These are phyloP conservation scores for Psilocybe cubensis DNA, from an alignment of 768 basidiomycete genomes.

Conservation along the genomic window DNA sequence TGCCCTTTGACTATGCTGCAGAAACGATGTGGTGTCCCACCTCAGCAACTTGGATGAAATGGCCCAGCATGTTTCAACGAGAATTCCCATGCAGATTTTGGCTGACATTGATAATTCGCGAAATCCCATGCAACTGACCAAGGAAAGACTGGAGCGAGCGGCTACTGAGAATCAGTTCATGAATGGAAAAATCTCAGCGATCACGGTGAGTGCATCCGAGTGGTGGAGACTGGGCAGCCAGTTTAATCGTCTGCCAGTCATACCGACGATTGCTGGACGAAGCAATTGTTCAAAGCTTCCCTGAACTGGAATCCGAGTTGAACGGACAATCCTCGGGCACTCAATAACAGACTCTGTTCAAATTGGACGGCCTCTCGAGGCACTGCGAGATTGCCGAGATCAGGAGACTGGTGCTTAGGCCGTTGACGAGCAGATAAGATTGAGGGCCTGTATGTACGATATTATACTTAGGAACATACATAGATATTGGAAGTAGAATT, in stretches of 20 bases:
- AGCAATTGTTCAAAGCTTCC: conserved; percentile 73
- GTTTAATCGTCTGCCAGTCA: conserved; percentile 47
- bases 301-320: conserved; percentile 55
- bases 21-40: conserved; percentile 77
- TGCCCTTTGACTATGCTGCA: conserved; percentile 28
- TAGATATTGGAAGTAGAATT: not conserved
- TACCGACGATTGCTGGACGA: conserved; percentile 72
- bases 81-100: conserved; percentile 77
- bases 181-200: conserved; percentile 85
- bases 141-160: conserved; percentile 78
- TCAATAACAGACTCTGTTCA: not conserved
- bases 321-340: conserved; percentile 10
- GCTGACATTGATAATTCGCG: conserved; percentile 79
- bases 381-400: not conserved
- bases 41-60: conserved; percentile 70
- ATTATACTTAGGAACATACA: too few relatives aligned
- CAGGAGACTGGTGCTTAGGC: not conserved
- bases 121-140: conserved; percentile 83
- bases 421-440: not conserved
- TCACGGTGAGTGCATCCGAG: conserved; percentile 52
- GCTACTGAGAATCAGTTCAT: conserved; percentile 92
- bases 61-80: conserved; percentile 61
- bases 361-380: too few relatives aligned
- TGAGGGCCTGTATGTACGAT: not conserved
- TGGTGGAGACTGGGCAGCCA: not conserved